Evolutionary conservation across 805 yeast genomes (phyloP), one percentile per base, ranked within the genome.

Genomic region (Candida jianshihensis): DNA sequence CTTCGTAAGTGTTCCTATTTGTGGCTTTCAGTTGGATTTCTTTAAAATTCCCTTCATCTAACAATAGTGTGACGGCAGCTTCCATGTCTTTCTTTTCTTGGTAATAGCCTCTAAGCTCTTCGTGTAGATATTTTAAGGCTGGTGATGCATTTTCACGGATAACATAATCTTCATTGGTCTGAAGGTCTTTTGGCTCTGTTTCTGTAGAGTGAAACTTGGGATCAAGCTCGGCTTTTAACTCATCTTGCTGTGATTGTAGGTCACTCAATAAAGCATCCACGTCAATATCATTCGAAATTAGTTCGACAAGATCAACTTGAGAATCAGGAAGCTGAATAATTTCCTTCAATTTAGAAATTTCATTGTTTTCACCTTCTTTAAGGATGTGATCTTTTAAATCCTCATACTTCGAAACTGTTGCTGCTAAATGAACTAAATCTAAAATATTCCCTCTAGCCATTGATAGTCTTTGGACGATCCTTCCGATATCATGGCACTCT

Each of bases 391-490:
- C 14, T 15, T 40, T 40, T 3, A 74, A 52, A 3, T 59, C 56
- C 6, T 54, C 54, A n/a, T 63, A 53, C 1, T 43, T 40, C 11
- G 53, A 49, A 3, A 75, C 52, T 0, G 76, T 63, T 10, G 56
- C 51, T 1, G 75, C 69, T 7, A 72, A 44, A 11, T 65, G 60
- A 3, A 71, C 41, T 33, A 75, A 51, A 26, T 73, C 78, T 9
- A 61, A 34, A 0, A 73, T 66, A 16, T 61, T 63, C 1, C 71
- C 69, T 27, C 63, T 58, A 5, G 68, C 69, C 41, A 72, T 75
- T 20, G 76, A 74, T 30, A 68, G 63, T 30, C 78, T 63, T 43
- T 81, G 80, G 1, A 87, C 54, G 22, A 78, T 68, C 36, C 86
- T 61, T 11, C 70, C 67, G 18, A 85, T 60, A 54, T 82, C 87